Evolutionary conservation across 2,329 filamentous ascomycete species (phyloP).

Genomic region (Trichophaea hybrida): DNA sequence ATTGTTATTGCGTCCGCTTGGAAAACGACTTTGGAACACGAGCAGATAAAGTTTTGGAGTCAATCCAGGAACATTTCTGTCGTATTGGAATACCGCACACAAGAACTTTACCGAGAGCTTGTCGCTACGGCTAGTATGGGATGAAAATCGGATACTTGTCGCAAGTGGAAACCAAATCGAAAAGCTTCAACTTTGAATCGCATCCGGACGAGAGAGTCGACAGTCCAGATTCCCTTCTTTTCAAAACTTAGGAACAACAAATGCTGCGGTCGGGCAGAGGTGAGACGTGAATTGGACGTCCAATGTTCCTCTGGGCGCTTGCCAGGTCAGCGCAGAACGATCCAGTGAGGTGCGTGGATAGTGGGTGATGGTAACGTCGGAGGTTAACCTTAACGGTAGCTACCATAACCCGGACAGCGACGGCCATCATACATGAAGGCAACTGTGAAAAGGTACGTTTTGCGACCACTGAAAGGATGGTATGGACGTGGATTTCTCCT

Average conservation of each 20-base stretch:
- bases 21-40: background rate
- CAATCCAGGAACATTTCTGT: background rate
- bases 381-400: conserved; percentile 1
- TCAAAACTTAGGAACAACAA: background rate
- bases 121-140: background rate
- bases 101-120: conserved; percentile 5
- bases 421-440: background rate
- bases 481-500: background rate
- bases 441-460: background rate
- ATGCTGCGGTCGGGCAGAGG: background rate
- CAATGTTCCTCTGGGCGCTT: conserved; percentile 2
- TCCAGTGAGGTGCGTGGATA: background rate
- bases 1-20: background rate
- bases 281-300: background rate
- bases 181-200: background rate
- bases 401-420: background rate
- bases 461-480: background rate
- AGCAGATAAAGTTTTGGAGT: conserved; percentile 2
- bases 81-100: background rate
- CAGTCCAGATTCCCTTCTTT: background rate
- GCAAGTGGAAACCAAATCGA: background rate
- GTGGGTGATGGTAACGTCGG: background rate
- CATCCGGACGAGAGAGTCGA: background rate
- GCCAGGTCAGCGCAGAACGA: conserved; percentile 11
- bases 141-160: background rate